Evolutionary conservation across 352 stramenopile species (phyloP).

Genomic region (Globisporangium cystogenes): DNA sequence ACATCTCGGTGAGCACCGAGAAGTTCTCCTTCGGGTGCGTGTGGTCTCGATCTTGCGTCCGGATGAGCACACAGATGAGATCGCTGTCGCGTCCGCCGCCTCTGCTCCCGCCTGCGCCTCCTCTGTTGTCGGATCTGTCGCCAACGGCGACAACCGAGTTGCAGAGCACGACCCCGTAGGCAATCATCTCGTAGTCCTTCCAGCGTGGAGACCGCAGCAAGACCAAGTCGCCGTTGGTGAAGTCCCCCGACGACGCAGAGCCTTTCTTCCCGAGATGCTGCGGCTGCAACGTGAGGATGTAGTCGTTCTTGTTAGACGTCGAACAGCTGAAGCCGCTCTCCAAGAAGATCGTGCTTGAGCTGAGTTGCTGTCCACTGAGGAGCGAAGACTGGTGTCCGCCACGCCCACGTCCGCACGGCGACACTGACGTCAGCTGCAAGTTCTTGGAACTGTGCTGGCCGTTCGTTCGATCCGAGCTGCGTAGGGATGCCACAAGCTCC

Average conservation of each 20-base stretch:
- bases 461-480: constrained; percentile 35
- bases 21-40: constrained; percentile 28
- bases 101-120: constrained; percentile 1
- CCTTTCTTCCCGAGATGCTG: constrained; percentile 16
- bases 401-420: constrained; percentile 25
- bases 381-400: constrained; percentile 17
- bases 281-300: constrained; percentile 53
- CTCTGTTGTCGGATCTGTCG: constrained; percentile 5
- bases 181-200: constrained; percentile 46
- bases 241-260: constrained; percentile 22
- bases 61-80: constrained; percentile 60
- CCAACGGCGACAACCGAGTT: constrained; percentile 56
- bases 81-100: constrained; percentile 20
- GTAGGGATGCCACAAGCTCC: constrained; percentile 54
- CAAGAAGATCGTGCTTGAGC: constrained; percentile 53
- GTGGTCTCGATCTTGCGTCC: constrained; percentile 25
- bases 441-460: constrained; percentile 21
- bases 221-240: constrained; percentile 59
- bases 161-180: constrained; percentile 67
- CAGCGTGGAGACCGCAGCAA: constrained; percentile 50
- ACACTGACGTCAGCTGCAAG: constrained; percentile 53
- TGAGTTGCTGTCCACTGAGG: constrained; percentile 16
- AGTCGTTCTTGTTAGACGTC: constrained; percentile 36
- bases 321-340: constrained; percentile 64
- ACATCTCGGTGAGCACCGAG: constrained; percentile 51